Evolutionary conservation across 2,329 filamentous ascomycete genomes (phyloP), one percentile per base, ranked within the genome.

Genomic region (Colletotrichum camelliae): DNA sequence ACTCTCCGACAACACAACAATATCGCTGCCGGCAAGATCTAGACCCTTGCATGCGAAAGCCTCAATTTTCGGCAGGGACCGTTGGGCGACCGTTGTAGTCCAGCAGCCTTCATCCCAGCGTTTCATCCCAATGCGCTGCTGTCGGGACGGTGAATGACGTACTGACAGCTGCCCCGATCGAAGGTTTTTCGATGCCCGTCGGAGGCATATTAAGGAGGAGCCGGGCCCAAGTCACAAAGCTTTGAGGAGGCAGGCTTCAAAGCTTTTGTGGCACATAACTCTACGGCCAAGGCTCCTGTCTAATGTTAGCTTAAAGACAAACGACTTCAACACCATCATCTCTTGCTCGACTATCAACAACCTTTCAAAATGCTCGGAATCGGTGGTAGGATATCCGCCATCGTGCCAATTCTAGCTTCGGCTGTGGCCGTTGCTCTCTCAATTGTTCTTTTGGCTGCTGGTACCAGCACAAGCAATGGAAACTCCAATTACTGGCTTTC

Each of bases 341-440:
- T 27, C 29, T 35, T 24, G 9, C 21, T 37, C 35, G 10, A 60
- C n/a, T 24, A 35, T 24, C 8, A 24, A 35, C 16, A 43, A 37
- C 6, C 5, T 8, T 7, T n/a, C 57, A 69, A 6, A 24, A 75
- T 75, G 73, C 31, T 75, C 39, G 70, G 73, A 12, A 73, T 75
- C 33, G 73, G 73, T 18, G 73, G 67, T 37, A 72, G 77, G 18
- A 48, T 78, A 15, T 62, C 75, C 5, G 61, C 68, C 0, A 58
- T 78, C 7, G 43, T 78, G 4, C 77, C 77, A n/a, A 71, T 77
- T 9, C 35, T 72, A 15, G 72, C 75, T 0, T 66, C 77, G 61
- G 65, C 72, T 15, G 75, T 77, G 3, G 65, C 77, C 27, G 68
- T 86, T 81, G 4, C 92, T 84, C 91, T 83, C 37, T 72, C 65